A percentile compares a stretch with the other conserved stretches of the same genome.
Conservation (phyloP, 352 stramenopile species). For the Globisporangium mamillatum region DNA sequence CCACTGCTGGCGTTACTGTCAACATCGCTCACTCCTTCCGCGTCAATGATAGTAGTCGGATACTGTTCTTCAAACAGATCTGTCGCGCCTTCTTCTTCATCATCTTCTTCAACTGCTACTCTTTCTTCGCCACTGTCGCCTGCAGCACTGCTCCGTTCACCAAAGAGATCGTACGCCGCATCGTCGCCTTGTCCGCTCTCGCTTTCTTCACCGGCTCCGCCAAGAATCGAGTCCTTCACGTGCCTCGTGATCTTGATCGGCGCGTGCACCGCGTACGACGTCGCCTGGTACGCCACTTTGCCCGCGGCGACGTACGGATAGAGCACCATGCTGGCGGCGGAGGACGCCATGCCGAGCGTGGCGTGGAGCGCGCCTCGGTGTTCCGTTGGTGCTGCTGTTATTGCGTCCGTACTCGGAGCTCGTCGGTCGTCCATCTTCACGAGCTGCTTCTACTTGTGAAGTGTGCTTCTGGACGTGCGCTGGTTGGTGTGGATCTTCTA, state of each 20-base stretch:
- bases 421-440: background rate
- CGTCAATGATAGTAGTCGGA: constrained; percentile 10
- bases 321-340: constrained; percentile 57
- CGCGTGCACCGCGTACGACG: constrained; percentile 51
- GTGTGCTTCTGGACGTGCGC: background rate
- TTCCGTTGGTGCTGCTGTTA: background rate
- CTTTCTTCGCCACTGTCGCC: background rate
- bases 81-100: background rate
- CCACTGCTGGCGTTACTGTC: constrained; percentile 4
- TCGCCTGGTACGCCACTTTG: constrained; percentile 53
- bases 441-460: background rate
- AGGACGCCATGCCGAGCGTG: constrained; percentile 54
- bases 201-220: constrained; percentile 1
- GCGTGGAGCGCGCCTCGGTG: constrained; percentile 30
- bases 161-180: constrained; percentile 44
- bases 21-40: background rate
- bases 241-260: constrained; percentile 56
- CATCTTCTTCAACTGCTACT: background rate
- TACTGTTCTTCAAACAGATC: constrained; percentile 15
- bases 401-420: background rate
- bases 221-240: constrained; percentile 36
- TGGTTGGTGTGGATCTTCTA: background rate
- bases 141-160: constrained; percentile 26
- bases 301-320: constrained; percentile 60
- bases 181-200: background rate